Conservation (phyloP, 78 protist species). For the Polysphondylium violaceum region DNA sequence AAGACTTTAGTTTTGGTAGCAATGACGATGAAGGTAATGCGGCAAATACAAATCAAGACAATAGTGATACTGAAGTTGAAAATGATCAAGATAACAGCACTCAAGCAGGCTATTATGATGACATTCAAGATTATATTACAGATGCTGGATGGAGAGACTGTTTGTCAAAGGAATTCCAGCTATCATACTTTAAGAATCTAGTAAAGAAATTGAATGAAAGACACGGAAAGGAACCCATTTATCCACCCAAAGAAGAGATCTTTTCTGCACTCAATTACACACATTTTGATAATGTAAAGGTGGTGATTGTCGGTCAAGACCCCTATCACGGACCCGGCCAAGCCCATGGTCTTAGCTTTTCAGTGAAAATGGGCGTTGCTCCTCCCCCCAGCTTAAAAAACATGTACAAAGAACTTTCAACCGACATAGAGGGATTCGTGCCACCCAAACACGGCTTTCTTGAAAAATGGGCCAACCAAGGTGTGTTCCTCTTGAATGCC, state of each 20-base stretch:
- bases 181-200: constrained; percentile 44
- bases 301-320: constrained; percentile 92
- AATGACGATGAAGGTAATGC: background rate
- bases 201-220: constrained; percentile 12
- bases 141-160: constrained; percentile 28
- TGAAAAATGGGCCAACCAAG: constrained; percentile 86
- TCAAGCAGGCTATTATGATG: background rate
- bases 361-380: constrained; percentile 68
- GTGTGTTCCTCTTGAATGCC: constrained; percentile 89
- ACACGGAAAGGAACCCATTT: constrained; percentile 14
- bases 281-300: constrained; percentile 78
- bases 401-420: constrained; percentile 84
- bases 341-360: constrained; percentile 90
- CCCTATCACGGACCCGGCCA: constrained; percentile 84
- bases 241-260: constrained; percentile 70
- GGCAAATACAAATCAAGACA: background rate
- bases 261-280: constrained; percentile 79
- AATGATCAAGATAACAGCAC: background rate
- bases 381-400: constrained; percentile 83
- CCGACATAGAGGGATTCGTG: constrained; percentile 32
- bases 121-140: background rate
- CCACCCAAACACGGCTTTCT: constrained; percentile 79
- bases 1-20: background rate
- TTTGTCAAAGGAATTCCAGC: constrained; percentile 5
- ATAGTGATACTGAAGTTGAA: no score